A percentile compares a stretch with the other conserved stretches of the same genome.
Evolutionary conservation across 768 basidiomycete genomes (phyloP).

Genomic region (Crucibulum laeve): DNA sequence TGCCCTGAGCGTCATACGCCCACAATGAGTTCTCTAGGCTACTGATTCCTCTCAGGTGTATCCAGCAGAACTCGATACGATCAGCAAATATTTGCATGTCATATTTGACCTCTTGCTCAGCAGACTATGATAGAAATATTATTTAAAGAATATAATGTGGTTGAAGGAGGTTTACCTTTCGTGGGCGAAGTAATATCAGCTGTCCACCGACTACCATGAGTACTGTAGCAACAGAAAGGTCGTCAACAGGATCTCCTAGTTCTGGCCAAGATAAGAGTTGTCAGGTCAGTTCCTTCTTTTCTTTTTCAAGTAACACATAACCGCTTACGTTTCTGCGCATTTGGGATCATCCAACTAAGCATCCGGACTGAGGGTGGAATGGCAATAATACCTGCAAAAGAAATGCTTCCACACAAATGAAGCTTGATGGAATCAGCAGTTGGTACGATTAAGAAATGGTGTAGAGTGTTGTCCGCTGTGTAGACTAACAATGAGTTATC

Average conservation of each 20-base stretch:
- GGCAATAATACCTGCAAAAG: conserved; percentile 85
- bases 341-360: conserved; percentile 96
- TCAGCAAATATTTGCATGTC: conserved; percentile 97
- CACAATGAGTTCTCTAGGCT: conserved; percentile 95
- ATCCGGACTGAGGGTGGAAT: conserved; percentile 81
- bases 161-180: conserved; percentile 54
- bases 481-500: conserved; percentile 95
- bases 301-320: background rate
- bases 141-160: background rate
- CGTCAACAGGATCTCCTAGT: conserved; percentile 90
- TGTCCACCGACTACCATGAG: conserved; percentile 94
- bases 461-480: conserved; percentile 88
- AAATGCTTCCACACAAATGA: conserved; percentile 91
- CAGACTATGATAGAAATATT: conserved; percentile 44
- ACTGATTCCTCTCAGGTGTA: conserved; percentile 90
- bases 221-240: conserved; percentile 90
- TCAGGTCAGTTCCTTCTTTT: too few species aligned
- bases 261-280: conserved; percentile 37
- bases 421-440: conserved; percentile 80
- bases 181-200: conserved; percentile 81
- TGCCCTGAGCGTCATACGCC: conserved; percentile 89
- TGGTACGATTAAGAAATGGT: conserved; percentile 88
- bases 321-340: conserved; percentile 82
- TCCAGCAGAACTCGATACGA: conserved; percentile 98
- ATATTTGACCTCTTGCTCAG: conserved; percentile 87